Base-by-base conservation (phyloP, 306 rosid species). In the Gleditsia sinensis region DNA sequence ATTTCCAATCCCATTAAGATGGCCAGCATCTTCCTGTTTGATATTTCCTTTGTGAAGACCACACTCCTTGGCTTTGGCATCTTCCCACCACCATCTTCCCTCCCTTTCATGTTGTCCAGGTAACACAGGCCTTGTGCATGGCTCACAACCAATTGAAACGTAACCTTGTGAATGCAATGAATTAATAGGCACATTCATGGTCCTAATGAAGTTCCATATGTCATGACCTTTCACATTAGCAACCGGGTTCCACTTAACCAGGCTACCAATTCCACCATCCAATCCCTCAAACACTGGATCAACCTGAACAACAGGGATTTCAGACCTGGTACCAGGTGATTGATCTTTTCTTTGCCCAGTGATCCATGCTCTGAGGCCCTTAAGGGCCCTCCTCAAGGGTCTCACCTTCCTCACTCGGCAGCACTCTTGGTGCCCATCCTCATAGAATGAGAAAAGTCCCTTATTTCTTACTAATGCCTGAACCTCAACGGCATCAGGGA, bases 41-140 rank as follows among this genome's bases (percentile, higher is more conserved):
- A 94, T 74, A 48, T 94, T 94, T 21, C 99, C 99, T 58, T 92
- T 94, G 90, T 94, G 99, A 70, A 94, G 99, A 71, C 99, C 99
- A 12, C 99, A 94, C 75, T 94, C 99, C 87, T 94, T 94, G 0
- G 97, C 99, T 72, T 90, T 90, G 77, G 99, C 92, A 64, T 94
- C 97, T 85, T 94, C 97, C 99, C 99, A 94, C 99, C 99, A 94
- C 99, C 99, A 94, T 48, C 99, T 87, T 78, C 99, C 99, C 30
- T 94, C 99, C 72, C 99, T 90, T 83, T 94, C 99, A 69, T 92
- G 99, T 53, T 94, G 99, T 33, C 99, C 95, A 1, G 99, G 99
- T 37, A 94, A 86, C 80, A 94, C 97, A 3, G 99, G 80, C 83
- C 97, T 92, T 24, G 99, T 94, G 88, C 99, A 94, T 6, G 99